These are phyloP conservation scores for Aaosphaeria arxii DNA, from an alignment of 2,329 filamentous ascomycete species.

Conservation along the genomic window DNA sequence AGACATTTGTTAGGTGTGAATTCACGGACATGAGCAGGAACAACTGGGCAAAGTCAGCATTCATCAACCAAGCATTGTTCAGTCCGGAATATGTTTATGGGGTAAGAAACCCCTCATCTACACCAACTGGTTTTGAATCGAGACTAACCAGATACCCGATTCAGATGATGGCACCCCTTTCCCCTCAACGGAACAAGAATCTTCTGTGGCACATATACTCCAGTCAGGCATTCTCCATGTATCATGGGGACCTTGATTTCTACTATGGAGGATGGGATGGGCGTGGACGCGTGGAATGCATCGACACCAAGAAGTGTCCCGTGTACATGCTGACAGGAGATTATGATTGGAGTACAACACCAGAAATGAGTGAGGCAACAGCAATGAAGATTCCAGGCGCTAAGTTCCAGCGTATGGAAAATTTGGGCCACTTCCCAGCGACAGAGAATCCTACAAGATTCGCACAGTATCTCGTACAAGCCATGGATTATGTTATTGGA, in stretches of 20 bases:
- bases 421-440: slow-evolving; percentile 48
- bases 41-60: slow-evolving; percentile 46
- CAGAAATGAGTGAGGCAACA: slow-evolving; percentile 45
- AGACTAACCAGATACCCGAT: slow-evolving; percentile 5
- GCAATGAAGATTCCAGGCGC: slow-evolving; percentile 48
- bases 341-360: slow-evolving; percentile 49
- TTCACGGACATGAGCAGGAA: slow-evolving; percentile 43
- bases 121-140: background rate
- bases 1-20: slow-evolving; percentile 36
- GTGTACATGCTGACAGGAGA: slow-evolving; percentile 53
- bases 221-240: slow-evolving; percentile 50
- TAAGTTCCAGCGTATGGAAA: slow-evolving; percentile 45
- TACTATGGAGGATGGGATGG: slow-evolving; percentile 53
- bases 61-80: slow-evolving; percentile 48
- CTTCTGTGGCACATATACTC: slow-evolving; percentile 52
- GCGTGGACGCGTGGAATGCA: slow-evolving; percentile 41
- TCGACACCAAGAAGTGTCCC: slow-evolving; percentile 49
- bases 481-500: slow-evolving; percentile 37
- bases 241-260: slow-evolving; percentile 52
- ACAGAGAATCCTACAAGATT: slow-evolving; percentile 44
- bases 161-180: slow-evolving; percentile 48
- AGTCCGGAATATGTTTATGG: slow-evolving; percentile 51
- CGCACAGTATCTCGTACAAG: slow-evolving; percentile 37
- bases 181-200: slow-evolving; percentile 44
- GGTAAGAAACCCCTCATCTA: slow-evolving; percentile 10